phyloP scores from a whole-genome alignment of 495 filamentous ascomycete species.

The Diplogelasinospora grovesii region DNA sequence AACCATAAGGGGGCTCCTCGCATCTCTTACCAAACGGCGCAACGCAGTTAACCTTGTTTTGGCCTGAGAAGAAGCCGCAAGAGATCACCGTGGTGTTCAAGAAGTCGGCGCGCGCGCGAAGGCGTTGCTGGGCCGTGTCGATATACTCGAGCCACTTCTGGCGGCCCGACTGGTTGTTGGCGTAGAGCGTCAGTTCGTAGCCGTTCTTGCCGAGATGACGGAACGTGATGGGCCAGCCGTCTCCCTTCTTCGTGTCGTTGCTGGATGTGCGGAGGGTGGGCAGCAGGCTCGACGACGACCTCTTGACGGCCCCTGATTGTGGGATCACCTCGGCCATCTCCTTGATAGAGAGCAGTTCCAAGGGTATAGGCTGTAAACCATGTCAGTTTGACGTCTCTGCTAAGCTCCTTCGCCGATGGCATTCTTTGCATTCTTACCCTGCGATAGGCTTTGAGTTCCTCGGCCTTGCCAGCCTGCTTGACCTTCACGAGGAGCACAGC shows the following conservation, averaged over 20 bases:
- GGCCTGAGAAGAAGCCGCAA: conserved; percentile 71
- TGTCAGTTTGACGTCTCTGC: conserved; percentile 3
- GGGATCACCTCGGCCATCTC: conserved; percentile 96
- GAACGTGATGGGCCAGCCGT: conserved; percentile 96
- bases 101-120: conserved; percentile 83
- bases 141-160: conserved; percentile 97
- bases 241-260: conserved; percentile 49
- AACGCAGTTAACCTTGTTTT: conserved; percentile 85
- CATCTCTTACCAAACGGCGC: conserved; percentile 68
- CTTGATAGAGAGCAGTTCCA: conserved; percentile 87
- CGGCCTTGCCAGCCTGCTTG: conserved; percentile 85
- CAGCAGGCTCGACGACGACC: conserved; percentile 82
- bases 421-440: conserved; percentile 40
- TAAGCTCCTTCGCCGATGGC: too few species aligned
- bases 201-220: conserved; percentile 93
- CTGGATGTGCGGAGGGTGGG: conserved; percentile 56
- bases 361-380: conserved; percentile 67
- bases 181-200: conserved; percentile 89
- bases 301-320: conserved; percentile 66
- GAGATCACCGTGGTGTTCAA: conserved; percentile 85
- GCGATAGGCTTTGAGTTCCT: conserved; percentile 90
- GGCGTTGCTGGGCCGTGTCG: conserved; percentile 77
- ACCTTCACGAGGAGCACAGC: conserved; percentile 82
- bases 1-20: background rate
- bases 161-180: conserved; percentile 67